A percentile compares a stretch with the other conserved stretches of the same genome.
Evolutionary conservation across 106 monocot genomes (phyloP).

Genomic region (Acorus gramineus): DNA sequence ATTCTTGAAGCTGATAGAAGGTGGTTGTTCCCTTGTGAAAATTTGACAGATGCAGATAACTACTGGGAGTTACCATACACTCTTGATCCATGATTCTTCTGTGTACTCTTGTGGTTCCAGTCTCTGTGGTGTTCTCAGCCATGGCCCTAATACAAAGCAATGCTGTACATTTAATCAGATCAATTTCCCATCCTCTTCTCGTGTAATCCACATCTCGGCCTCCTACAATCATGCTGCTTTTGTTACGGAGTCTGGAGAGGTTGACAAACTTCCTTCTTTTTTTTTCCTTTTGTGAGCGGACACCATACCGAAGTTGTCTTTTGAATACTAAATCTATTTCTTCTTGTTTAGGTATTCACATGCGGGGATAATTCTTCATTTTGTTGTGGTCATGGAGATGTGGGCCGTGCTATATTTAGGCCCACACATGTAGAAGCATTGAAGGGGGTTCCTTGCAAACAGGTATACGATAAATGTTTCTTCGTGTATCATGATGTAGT

Average conservation of each 20-base stretch:
- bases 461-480: slow-evolving; percentile 31
- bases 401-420: slow-evolving; percentile 64
- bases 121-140: slow-evolving; percentile 96
- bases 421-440: slow-evolving; percentile 64
- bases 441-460: slow-evolving; percentile 68
- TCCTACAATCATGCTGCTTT: slow-evolving; percentile 94
- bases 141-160: slow-evolving; percentile 86
- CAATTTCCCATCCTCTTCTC: slow-evolving; percentile 55
- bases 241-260: slow-evolving; percentile 93
- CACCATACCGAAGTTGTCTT: too few species aligned
- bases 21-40: too few species aligned
- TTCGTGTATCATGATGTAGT: neutral
- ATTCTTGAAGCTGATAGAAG: too few species aligned
- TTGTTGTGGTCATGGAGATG: slow-evolving; percentile 97
- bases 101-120: slow-evolving; percentile 98
- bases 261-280: neutral
- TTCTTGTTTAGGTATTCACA: slow-evolving; percentile 60
- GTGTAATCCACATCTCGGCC: slow-evolving; percentile 72
- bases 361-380: slow-evolving; percentile 98
- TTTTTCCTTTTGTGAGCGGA: too few species aligned
- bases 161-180: slow-evolving; percentile 65
- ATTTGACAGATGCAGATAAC: slow-evolving; percentile 70
- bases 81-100: slow-evolving; percentile 63
- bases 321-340: neutral
- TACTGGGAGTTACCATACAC: slow-evolving; percentile 89